Evolutionary conservation across 148 eudicot genomes (phyloP).

Genomic region (Cornus suecica): DNA sequence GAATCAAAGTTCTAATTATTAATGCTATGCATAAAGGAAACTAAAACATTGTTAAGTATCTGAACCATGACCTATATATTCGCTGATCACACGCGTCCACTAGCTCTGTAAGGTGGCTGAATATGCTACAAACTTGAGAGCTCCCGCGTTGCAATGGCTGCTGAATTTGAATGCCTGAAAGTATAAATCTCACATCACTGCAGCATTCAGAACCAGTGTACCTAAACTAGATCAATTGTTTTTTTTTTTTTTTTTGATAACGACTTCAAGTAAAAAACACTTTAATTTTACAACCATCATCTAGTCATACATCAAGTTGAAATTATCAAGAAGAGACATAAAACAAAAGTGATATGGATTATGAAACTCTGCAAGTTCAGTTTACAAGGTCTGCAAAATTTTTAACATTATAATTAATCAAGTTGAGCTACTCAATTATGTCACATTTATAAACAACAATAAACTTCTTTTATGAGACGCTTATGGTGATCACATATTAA

Average conservation of each 20-base stretch:
- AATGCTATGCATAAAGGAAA: neutral
- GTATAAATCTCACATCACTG: neutral
- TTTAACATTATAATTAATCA: no score
- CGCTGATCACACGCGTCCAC: conserved; percentile 40
- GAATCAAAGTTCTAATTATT: neutral
- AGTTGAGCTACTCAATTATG: conserved; percentile 1
- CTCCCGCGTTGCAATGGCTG: conserved; percentile 45
- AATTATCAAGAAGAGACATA: no score
- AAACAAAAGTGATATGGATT: no score
- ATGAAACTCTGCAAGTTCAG: no score
- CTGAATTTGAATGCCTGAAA: conserved; percentile 42
- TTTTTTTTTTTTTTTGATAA: no score
- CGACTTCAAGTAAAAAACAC: no score
- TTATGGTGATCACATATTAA: conserved; percentile 41
- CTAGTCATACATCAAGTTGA: no score
- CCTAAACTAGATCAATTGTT: no score
- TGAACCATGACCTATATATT: conserved; percentile 44
- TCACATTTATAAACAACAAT: conserved; percentile 37
- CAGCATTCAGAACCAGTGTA: neutral
- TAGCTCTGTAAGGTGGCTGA: conserved; percentile 33
- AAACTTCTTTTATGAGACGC: conserved; percentile 40
- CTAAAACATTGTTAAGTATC: neutral
- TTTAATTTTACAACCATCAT: no score
- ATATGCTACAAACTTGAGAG: conserved; percentile 40
- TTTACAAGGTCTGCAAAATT: no score